Base-by-base conservation (phyloP, 2,329 filamentous ascomycete species). In the Phyllosticta citribraziliensis region DNA sequence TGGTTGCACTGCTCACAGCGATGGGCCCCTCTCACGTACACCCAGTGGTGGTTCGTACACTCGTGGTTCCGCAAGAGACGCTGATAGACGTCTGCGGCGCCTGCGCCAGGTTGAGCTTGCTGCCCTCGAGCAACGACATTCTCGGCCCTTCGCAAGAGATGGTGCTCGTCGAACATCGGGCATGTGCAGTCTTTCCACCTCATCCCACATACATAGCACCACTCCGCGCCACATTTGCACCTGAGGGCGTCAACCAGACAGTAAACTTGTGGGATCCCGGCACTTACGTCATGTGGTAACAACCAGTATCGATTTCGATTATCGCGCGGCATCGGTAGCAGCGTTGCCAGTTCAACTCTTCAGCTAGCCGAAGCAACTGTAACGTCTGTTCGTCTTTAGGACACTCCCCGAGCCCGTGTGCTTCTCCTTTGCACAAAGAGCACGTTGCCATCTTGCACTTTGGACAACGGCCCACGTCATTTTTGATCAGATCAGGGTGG, bases 121-220 rank as follows among this genome's bases (percentile, higher is more conserved):
- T 30, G 27, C 9, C 27, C 27, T 30, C 27, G 27, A 30, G 27
- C 27, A 6, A 30, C 27, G 27, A 30, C 6, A 30, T 30, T 30
- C 27, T 30, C 27, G 27, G 27, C 27, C 27, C 27, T 30, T 30
- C 9, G 2, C 27, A 30, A 10, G 27, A 30, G 27, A 30, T 30
- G 27, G 9, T 30, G 2, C 27, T 67, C 62, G 12, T 63, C 61
- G 60, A 62, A 66, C 1, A 17, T 10, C 9, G 10, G 14, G 33
- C 62, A 65, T 11, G 10, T 11, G 54, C 57, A 64, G 1, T 27
- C 47, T 22, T 61, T 65, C 64, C 62, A 65, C 11, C 17, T 27
- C 9, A 79, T 81, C 22, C 83, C 83, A 66, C 84, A 87, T 8
- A 83, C 79, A 65, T 85, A 87, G 73, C 88, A 90, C 67, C 90